Conservation (phyloP, 768 basidiomycete genomes). For the Suillus spraguei region DNA sequence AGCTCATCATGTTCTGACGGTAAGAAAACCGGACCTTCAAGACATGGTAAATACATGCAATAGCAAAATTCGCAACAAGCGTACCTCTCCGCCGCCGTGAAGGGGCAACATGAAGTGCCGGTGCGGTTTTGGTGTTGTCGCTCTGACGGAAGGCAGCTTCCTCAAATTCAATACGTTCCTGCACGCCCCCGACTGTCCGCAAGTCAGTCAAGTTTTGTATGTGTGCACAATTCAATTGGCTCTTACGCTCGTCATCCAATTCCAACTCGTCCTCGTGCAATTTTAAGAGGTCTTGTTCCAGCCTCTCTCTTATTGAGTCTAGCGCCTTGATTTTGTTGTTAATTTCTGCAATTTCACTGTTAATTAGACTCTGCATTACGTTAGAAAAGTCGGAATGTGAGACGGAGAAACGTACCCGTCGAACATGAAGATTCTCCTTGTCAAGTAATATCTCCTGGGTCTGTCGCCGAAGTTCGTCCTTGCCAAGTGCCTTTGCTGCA, state of each 20-base stretch:
- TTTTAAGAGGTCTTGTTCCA: constrained; percentile 82
- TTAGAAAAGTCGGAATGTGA: constrained; percentile 13
- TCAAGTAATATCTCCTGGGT: constrained; percentile 85
- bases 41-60: constrained; percentile 14
- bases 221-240: neutral
- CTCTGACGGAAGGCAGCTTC: constrained; percentile 40
- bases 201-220: constrained; percentile 11
- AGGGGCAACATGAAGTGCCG: constrained; percentile 24
- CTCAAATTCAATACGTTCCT: constrained; percentile 80
- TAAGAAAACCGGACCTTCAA: constrained; percentile 86
- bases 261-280: constrained; percentile 96
- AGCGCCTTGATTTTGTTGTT: constrained; percentile 87
- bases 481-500: constrained; percentile 70
- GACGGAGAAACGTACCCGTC: constrained; percentile 53
- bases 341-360: constrained; percentile 87
- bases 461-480: constrained; percentile 84
- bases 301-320: constrained; percentile 74
- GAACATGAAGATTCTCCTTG: constrained; percentile 90
- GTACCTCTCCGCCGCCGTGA: constrained; percentile 37
- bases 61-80: neutral
- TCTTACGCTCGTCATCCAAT: constrained; percentile 92
- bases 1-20: constrained; percentile 97
- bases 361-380: constrained; percentile 69
- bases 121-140: constrained; percentile 17
- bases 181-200: constrained; percentile 79